These are phyloP conservation scores for Solanum piurae DNA, from an alignment of 257 asterid species.

Conservation along the genomic window DNA sequence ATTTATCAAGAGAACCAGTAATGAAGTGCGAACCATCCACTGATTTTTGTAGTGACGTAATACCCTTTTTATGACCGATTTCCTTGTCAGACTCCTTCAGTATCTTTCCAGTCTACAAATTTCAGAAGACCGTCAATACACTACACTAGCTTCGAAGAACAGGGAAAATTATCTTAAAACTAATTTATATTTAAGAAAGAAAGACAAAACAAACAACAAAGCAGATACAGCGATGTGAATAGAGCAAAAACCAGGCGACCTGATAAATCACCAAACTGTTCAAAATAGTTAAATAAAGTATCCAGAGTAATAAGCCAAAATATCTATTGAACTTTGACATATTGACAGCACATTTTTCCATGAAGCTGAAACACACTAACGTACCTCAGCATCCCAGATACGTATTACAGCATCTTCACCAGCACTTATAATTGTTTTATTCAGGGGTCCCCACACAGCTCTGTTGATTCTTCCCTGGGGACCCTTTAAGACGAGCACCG, in stretches of 20 bases:
- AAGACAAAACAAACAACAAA: neutral
- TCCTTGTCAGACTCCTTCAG: conserved; percentile 66
- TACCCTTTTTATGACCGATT: conserved; percentile 62
- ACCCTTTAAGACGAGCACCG: conserved; percentile 57
- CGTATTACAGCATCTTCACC: conserved; percentile 86
- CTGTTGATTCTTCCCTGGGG: conserved; percentile 83
- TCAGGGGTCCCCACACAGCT: conserved; percentile 97
- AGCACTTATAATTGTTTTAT: conserved; percentile 68
- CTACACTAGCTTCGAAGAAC: neutral
- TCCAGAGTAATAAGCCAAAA: neutral
- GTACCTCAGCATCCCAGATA: conserved; percentile 88
- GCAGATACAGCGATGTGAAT: neutral
- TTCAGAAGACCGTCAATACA: neutral
- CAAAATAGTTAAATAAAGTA: neutral
- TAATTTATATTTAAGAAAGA: neutral
- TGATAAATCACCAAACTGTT: neutral
- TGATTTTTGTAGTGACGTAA: conserved; percentile 77
- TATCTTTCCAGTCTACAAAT: conserved; percentile 57
- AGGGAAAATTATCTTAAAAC: neutral
- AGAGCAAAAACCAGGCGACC: neutral
- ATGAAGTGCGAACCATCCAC: conserved; percentile 69
- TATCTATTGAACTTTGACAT: neutral
- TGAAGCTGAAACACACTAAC: neutral
- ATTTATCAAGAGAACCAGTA: conserved; percentile 82
- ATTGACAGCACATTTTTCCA: neutral